Conservation (phyloP, 2,329 filamentous ascomycete genomes). For the Allantophomopsis lycopodina region DNA sequence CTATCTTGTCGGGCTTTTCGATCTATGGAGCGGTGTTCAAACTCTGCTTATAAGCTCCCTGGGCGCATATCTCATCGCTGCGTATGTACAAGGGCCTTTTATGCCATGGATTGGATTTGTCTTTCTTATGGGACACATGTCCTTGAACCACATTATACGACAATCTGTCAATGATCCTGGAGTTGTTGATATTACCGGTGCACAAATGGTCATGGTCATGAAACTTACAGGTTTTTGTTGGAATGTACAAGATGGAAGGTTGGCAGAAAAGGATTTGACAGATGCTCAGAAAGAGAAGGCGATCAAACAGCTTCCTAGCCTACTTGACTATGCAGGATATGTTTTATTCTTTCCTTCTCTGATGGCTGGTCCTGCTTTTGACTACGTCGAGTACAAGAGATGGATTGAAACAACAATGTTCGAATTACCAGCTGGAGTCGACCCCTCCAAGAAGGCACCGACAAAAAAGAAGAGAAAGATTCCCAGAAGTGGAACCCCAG, state of each 20-base stretch:
- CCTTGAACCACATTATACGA: slow-evolving; percentile 73
- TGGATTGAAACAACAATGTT: slow-evolving; percentile 97
- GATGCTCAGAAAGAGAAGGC: slow-evolving; percentile 77
- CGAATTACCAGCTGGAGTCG: slow-evolving; percentile 65
- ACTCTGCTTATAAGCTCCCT: slow-evolving; percentile 70
- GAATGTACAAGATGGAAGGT: slow-evolving; percentile 88
- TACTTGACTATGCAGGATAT: slow-evolving; percentile 79
- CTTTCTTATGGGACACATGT: slow-evolving; percentile 94
- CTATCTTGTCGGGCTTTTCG: slow-evolving; percentile 86
- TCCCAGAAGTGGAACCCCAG: slow-evolving; percentile 78
- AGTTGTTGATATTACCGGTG: slow-evolving; percentile 76
- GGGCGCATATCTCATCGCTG: slow-evolving; percentile 72
- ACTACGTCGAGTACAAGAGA: slow-evolving; percentile 80
- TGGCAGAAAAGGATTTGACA: slow-evolving; percentile 67
- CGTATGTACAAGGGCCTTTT: slow-evolving; percentile 71
- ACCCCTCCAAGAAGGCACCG: slow-evolving; percentile 71
- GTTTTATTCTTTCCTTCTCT: slow-evolving; percentile 91
- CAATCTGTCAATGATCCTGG: slow-evolving; percentile 56
- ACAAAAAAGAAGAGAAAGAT: slow-evolving; percentile 87
- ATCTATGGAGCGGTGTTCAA: slow-evolving; percentile 73
- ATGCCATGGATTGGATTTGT: slow-evolving; percentile 98
- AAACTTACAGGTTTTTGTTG: slow-evolving; percentile 94
- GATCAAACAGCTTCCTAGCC: slow-evolving; percentile 56
- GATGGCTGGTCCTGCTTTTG: slow-evolving; percentile 83
- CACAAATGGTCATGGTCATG: slow-evolving; percentile 98